Evolutionary conservation across 2,329 filamentous ascomycete species (phyloP).

Genomic region (Atkinsonella texensis): DNA sequence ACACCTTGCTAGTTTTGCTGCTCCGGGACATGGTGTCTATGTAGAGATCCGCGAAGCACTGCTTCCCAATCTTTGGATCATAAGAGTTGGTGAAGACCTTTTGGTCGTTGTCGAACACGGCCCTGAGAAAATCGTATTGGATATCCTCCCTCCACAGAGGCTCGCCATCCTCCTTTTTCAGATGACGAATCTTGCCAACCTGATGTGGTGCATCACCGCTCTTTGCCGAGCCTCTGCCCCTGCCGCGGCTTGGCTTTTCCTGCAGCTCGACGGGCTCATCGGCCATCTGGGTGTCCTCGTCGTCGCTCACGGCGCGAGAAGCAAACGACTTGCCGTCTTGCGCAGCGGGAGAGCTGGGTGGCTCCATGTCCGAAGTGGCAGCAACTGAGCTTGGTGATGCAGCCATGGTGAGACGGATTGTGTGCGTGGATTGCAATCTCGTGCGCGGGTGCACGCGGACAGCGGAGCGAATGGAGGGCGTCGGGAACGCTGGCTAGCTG

Average conservation of each 20-base stretch:
- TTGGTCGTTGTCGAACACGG: slow-evolving; percentile 63
- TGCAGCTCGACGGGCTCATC: slow-evolving; percentile 31
- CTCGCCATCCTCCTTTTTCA: slow-evolving; percentile 83
- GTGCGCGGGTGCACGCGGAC: slow-evolving; percentile 1
- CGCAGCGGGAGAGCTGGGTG: slow-evolving; percentile 32
- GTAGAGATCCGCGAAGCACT: slow-evolving; percentile 89
- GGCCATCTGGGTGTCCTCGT: slow-evolving; percentile 33
- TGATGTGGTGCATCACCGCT: slow-evolving; percentile 24
- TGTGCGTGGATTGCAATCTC: neutral
- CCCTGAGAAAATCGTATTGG: slow-evolving; percentile 73
- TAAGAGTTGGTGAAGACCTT: slow-evolving; percentile 86
- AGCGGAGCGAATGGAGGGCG: slow-evolving; percentile 3
- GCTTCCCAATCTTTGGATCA: slow-evolving; percentile 51
- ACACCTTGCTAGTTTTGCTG: slow-evolving; percentile 97
- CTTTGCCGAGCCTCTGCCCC: slow-evolving; percentile 21
- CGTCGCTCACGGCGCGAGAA: slow-evolving; percentile 32
- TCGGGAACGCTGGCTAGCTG: neutral
- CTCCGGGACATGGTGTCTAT: slow-evolving; percentile 98
- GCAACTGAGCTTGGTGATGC: slow-evolving; percentile 28
- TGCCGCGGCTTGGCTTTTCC: slow-evolving; percentile 26
- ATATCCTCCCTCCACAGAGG: slow-evolving; percentile 81
- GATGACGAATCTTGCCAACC: slow-evolving; percentile 63
- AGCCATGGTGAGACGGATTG: slow-evolving; percentile 18
- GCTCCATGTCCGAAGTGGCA: slow-evolving; percentile 33
- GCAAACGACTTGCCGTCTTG: slow-evolving; percentile 33